These are phyloP conservation scores for Begonia loranthoides DNA, from an alignment of 306 rosid genomes.

Conservation along the genomic window DNA sequence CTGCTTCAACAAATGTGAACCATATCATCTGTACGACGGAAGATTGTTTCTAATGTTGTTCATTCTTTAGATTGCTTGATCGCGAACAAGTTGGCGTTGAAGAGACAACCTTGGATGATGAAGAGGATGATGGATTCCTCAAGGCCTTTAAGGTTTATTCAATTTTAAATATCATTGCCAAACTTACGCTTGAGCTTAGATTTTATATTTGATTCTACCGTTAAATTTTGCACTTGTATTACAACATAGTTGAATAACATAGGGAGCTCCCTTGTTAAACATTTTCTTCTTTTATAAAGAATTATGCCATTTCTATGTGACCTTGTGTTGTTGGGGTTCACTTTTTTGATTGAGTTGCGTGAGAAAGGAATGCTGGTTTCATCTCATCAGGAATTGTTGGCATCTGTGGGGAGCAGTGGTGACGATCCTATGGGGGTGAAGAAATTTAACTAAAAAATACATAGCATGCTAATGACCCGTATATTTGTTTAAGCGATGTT, in stretches of 20 bases:
- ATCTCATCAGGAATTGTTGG: too few species aligned
- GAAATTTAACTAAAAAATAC: too few species aligned
- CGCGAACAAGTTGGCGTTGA: constrained; percentile 88
- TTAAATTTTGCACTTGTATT: too few species aligned
- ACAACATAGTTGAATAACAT: too few species aligned
- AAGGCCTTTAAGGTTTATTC: constrained; percentile 80
- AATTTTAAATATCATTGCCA: constrained; percentile 1
- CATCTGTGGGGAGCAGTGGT: too few species aligned
- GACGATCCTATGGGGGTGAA: too few species aligned
- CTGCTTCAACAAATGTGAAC: not conserved
- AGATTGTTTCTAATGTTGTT: constrained; percentile 9
- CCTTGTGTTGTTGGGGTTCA: not conserved
- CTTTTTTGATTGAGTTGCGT: not conserved
- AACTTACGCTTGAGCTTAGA: not conserved
- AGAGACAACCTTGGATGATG: constrained; percentile 74
- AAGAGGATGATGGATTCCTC: constrained; percentile 88
- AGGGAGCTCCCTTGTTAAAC: too few species aligned
- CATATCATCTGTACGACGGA: not conserved
- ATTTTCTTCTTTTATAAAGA: too few species aligned
- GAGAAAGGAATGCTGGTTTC: too few species aligned
- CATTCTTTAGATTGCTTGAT: constrained; percentile 57
- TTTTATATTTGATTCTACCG: too few species aligned
- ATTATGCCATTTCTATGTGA: not conserved
- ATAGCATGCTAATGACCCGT: too few species aligned
- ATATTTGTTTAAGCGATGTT: too few species aligned